A percentile compares a stretch with the other conserved stretches of the same genome.
These are phyloP conservation scores for Penicillium arizonense DNA, from an alignment of 495 filamentous ascomycete species.

Conservation along the genomic window DNA sequence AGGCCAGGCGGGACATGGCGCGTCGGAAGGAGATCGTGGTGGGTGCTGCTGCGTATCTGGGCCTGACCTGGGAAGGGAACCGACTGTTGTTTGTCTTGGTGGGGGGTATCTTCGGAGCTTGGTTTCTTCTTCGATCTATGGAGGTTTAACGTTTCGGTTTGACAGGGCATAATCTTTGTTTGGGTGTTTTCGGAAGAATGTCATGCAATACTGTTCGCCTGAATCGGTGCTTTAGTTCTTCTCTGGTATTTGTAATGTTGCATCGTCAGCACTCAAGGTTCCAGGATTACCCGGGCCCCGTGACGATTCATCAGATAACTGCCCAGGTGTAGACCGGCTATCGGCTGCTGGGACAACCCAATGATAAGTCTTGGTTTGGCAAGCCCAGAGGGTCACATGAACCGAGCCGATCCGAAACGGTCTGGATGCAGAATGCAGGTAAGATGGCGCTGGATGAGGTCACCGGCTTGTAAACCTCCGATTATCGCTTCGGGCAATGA, in stretches of 20 bases:
- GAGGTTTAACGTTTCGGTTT: conserved; percentile 4
- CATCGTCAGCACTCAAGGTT: not conserved
- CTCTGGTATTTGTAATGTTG: not conserved
- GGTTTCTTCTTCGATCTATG: conserved; percentile 43
- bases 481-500: not conserved
- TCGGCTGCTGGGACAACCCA: not conserved
- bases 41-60: conserved; percentile 55
- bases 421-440: conserved; percentile 12
- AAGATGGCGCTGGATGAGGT: conserved; percentile 10
- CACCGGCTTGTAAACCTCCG: conserved; percentile 2
- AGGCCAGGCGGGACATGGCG: conserved; percentile 44
- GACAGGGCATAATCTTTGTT: too few relatives aligned
- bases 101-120: conserved; percentile 44
- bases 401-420: conserved; percentile 11
- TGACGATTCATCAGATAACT: not conserved
- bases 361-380: not conserved
- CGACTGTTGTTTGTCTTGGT: conserved; percentile 43
- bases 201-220: conserved; percentile 4
- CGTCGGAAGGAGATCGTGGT: conserved; percentile 57
- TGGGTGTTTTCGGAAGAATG: not conserved
- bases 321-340: not conserved
- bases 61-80: conserved; percentile 60
- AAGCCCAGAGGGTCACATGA: conserved; percentile 16
- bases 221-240: not conserved
- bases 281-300: not conserved